phyloP scores from a whole-genome alignment of 768 basidiomycete species.

The Kwoniella dejecticola region DNA sequence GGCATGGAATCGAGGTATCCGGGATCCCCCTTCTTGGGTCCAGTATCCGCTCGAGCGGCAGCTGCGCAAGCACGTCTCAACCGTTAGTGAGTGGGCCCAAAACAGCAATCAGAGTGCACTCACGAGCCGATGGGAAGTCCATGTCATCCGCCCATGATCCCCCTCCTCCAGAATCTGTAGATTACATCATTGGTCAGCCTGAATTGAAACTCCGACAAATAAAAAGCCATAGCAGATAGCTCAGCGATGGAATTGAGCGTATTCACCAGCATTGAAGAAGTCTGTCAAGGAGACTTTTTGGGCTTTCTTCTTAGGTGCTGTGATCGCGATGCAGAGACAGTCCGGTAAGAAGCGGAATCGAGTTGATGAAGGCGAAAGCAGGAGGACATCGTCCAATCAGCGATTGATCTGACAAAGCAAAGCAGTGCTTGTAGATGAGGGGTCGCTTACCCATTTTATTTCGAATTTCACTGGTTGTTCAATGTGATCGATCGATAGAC shows the following conservation, averaged over 20 bases:
- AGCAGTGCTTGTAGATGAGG: background rate
- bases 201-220: too few relatives aligned
- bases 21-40: constrained; percentile 50
- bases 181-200: background rate
- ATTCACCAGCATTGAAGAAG: constrained; percentile 84
- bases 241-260: too few relatives aligned
- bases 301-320: constrained; percentile 79
- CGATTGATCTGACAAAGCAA: too few relatives aligned
- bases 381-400: background rate
- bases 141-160: constrained; percentile 99
- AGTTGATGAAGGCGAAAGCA: background rate
- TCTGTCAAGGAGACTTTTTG: constrained; percentile 91
- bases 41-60: constrained; percentile 44
- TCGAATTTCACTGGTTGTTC: background rate
- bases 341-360: too few relatives aligned
- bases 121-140: constrained; percentile 95
- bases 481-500: background rate
- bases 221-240: too few relatives aligned
- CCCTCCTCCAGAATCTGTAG: constrained; percentile 61
- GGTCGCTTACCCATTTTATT: constrained; percentile 9
- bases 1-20: constrained; percentile 56
- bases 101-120: constrained; percentile 54
- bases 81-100: constrained; percentile 15
- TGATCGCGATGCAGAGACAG: too few relatives aligned
- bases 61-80: constrained; percentile 32